Percentiles rank a stretch among this genome's conserved stretches.
Conservation (phyloP, 1,284 basidiomycete genomes). For the Thelephora terrestris region DNA sequence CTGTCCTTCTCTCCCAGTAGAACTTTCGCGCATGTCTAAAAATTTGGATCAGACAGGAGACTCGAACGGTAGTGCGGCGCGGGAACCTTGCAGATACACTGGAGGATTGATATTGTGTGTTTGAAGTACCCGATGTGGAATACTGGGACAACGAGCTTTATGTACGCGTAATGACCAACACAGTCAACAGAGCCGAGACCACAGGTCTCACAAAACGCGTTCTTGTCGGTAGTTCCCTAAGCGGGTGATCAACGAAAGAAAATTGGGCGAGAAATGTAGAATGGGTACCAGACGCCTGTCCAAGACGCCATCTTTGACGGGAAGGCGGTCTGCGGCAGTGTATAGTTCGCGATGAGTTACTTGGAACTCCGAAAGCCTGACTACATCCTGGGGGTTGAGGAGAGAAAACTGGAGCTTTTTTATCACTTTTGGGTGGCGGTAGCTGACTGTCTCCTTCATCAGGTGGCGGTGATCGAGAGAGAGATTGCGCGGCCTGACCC, state of each 20-base stretch:
- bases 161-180: slow-evolving; percentile 96
- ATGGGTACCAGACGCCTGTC: slow-evolving; percentile 76
- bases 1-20: slow-evolving; percentile 88
- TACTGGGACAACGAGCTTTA: slow-evolving; percentile 92
- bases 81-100: slow-evolving; percentile 90
- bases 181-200: slow-evolving; percentile 89
- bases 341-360: slow-evolving; percentile 89
- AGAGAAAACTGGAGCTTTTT: slow-evolving; percentile 93
- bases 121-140: slow-evolving; percentile 99
- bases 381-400: slow-evolving; percentile 86
- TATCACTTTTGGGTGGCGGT: slow-evolving; percentile 87
- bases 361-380: slow-evolving; percentile 90
- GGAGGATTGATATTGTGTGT: slow-evolving; percentile 87
- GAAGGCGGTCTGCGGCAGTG: slow-evolving; percentile 67
- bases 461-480: not conserved
- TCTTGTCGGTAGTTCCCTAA: slow-evolving; percentile 94
- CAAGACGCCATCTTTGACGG: slow-evolving; percentile 86
- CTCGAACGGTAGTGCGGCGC: not conserved
- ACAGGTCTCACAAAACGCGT: slow-evolving; percentile 89
- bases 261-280: slow-evolving; percentile 2
- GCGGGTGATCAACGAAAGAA: slow-evolving; percentile 2
- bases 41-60: not conserved
- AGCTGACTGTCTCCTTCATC: slow-evolving; percentile 85
- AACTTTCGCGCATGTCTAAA: slow-evolving; percentile 87
- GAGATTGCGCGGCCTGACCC: slow-evolving; percentile 11